Conservation (phyloP, 495 filamentous ascomycete genomes). For the Beverwykella pulmonaria region DNA sequence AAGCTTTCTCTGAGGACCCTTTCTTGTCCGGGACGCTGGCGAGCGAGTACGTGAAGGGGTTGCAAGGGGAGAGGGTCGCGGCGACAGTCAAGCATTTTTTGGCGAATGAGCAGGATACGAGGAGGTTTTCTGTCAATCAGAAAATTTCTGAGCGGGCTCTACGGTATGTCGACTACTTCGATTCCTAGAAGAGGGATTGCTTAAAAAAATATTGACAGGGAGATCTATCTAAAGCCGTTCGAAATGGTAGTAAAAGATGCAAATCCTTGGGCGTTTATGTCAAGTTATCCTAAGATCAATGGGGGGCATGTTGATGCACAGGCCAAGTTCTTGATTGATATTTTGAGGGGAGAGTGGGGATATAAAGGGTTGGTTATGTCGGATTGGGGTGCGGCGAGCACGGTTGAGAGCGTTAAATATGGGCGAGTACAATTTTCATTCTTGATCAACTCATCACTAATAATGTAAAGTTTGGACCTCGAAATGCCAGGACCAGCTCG, state of each 20-base stretch:
- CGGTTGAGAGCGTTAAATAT: constrained; percentile 10
- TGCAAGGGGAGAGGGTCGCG: constrained; percentile 69
- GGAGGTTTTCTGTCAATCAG: constrained; percentile 66
- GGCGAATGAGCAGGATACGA: constrained; percentile 76
- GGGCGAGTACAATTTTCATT: background rate
- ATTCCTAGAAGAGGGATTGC: background rate
- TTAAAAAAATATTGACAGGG: constrained; percentile 45
- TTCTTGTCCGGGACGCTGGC: constrained; percentile 68
- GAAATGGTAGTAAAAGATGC: constrained; percentile 66
- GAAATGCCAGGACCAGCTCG: constrained; percentile 17
- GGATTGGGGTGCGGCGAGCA: constrained; percentile 57
- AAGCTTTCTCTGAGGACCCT: constrained; percentile 78
- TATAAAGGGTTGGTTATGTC: constrained; percentile 71
- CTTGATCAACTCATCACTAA: background rate
- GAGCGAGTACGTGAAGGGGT: constrained; percentile 65
- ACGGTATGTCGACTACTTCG: background rate
- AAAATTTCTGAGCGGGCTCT: constrained; percentile 68
- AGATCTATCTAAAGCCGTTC: constrained; percentile 75
- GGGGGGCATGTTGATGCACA: constrained; percentile 68
- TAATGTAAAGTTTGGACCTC: background rate
- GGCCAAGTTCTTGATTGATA: constrained; percentile 58
- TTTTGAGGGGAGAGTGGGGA: constrained; percentile 68
- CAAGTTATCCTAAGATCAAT: constrained; percentile 51
- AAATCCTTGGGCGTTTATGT: constrained; percentile 65
- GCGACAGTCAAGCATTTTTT: constrained; percentile 80